A percentile compares a stretch with the other conserved stretches of the same genome.
Evolutionary conservation across 106 monocot genomes (phyloP).

Genomic region (Acorus gramineus): DNA sequence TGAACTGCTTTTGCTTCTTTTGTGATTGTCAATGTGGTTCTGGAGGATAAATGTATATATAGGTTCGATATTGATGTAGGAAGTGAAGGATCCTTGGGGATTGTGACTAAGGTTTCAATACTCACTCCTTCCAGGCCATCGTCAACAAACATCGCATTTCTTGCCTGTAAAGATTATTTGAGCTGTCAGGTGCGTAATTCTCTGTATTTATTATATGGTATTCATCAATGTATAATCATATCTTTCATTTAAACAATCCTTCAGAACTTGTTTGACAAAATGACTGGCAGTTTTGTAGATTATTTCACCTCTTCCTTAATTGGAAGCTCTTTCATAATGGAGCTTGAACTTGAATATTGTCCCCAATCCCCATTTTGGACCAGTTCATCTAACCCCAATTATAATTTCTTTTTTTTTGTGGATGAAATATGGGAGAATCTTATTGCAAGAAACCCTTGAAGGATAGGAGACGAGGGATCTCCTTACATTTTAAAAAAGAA

Average conservation of each 20-base stretch:
- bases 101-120: conserved; percentile 83
- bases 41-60: background rate
- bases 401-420: no score
- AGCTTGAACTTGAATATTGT: no score
- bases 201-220: background rate
- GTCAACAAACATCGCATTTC: conserved; percentile 80
- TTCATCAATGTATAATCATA: background rate
- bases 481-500: no score
- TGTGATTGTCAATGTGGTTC: background rate
- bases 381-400: no score
- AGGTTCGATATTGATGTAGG: conserved; percentile 31
- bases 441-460: no score
- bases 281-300: no score
- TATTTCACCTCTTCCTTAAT: no score
- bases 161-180: conserved; percentile 77
- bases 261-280: background rate
- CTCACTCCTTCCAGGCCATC: conserved; percentile 69
- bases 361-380: no score
- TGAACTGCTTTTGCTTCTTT: background rate
- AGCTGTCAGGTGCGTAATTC: conserved; percentile 68
- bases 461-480: no score
- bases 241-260: background rate
- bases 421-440: no score
- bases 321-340: no score
- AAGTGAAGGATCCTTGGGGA: conserved; percentile 94